phyloP scores from a whole-genome alignment of 1,284 basidiomycete species.

The Trichosporon sp. region DNA sequence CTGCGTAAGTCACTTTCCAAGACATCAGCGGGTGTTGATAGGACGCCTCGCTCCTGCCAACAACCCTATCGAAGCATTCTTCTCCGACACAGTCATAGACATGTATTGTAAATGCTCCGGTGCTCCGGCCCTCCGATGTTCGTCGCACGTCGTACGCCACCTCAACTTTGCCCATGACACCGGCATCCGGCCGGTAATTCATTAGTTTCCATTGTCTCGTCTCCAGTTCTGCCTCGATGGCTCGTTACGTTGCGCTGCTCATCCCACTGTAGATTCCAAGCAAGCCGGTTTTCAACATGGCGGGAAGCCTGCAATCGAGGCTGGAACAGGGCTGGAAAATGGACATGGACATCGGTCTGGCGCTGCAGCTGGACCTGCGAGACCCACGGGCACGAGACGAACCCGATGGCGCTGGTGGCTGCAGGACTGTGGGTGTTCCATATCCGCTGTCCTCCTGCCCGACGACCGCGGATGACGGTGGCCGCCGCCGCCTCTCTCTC shows the following conservation, averaged over 20 bases:
- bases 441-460: neutral
- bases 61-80: neutral
- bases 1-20: neutral
- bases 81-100: neutral
- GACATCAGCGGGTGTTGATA: neutral
- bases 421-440: neutral
- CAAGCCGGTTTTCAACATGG: no score
- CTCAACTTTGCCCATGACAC: neutral
- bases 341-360: no score
- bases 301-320: no score
- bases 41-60: no score
- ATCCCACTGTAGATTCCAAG: no score
- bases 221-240: neutral
- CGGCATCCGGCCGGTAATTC: neutral
- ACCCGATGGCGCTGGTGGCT: neutral
- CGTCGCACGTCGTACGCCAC: neutral
- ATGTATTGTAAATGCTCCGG: neutral
- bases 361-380: no score
- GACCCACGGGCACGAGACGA: neutral
- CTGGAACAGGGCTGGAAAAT: neutral
- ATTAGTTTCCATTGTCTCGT: neutral
- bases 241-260: neutral
- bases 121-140: neutral
- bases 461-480: neutral
- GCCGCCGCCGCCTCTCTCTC: no score